Evolutionary conservation across 2,329 filamentous ascomycete genomes (phyloP), one percentile per base, ranked within the genome.

Genomic region (Claviceps capensis): DNA sequence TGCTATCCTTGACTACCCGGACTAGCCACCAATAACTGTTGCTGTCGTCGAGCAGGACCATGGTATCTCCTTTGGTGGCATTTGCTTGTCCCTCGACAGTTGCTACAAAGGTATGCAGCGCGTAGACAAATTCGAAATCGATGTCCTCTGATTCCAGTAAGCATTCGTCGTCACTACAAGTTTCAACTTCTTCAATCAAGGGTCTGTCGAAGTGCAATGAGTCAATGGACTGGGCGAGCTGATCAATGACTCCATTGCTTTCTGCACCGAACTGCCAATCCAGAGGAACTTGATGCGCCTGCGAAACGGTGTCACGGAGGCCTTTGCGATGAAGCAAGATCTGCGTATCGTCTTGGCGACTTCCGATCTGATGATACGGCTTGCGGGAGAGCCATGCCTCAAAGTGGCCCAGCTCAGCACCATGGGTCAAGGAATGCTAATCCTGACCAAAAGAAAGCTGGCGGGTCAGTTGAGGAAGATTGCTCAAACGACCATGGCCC

Each of bases 21-120:
- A 98, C 93, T 55, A 98, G 79, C 93, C 93, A 98, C 93, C 93
- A 98, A 68, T 98, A 98, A 70, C 90, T 97, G 72, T 98, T 98
- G 71, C 89, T 97, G 63, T 98, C 93, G 63, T 98, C 93, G 22
- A 98, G 79, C 57, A 98, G 75, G 51, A 97, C 91, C 93, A 98
- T 98, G 14, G 91, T 97, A 64, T 98, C 93, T 49, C 93, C 93
- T 70, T 98, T 98, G 37, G 88, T 94, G 54, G 93, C 93, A 73
- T 97, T 98, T 56, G 93, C 93, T 69, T 98, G 93, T 30, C 93
- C 93, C 70, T 98, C 93, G 48, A 98, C 93, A 0, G 93, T 97
- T 30, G 93, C 93, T 58, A 96, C 87, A 63, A 98, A 98, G 2
- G 91, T 98, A 67, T 97, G 93, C 53, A 98, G 76, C 30, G 93